These are phyloP conservation scores for Venturia oleaginea DNA, from an alignment of 2,329 filamentous ascomycete species.

Conservation along the genomic window DNA sequence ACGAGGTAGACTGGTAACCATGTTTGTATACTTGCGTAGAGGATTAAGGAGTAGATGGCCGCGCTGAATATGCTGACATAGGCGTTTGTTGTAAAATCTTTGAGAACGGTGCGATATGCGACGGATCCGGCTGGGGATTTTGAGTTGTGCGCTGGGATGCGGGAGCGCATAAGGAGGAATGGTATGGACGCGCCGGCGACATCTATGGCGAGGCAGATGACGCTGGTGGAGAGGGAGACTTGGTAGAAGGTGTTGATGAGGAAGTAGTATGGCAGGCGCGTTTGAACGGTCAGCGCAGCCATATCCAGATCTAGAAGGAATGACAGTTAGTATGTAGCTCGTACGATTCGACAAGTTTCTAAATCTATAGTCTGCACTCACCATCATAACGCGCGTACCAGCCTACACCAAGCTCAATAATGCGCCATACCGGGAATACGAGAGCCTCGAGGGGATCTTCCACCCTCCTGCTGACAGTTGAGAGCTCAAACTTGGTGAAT, in stretches of 20 bases:
- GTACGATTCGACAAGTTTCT: neutral
- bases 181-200: constrained; percentile 60
- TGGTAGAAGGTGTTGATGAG: constrained; percentile 72
- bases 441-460: constrained; percentile 55
- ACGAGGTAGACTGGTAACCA: constrained; percentile 66
- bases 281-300: constrained; percentile 46
- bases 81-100: constrained; percentile 51
- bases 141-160: constrained; percentile 20
- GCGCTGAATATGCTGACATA: constrained; percentile 48
- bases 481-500: constrained; percentile 45
- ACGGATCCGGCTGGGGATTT: constrained; percentile 27
- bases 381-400: constrained; percentile 71
- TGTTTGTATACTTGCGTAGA: constrained; percentile 60
- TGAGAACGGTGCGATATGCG: constrained; percentile 45
- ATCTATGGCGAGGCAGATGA: constrained; percentile 58
- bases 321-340: neutral
- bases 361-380: constrained; percentile 27
- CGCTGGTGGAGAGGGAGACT: constrained; percentile 51
- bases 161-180: constrained; percentile 61
- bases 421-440: constrained; percentile 47
- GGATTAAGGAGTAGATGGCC: constrained; percentile 62
- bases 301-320: constrained; percentile 32
- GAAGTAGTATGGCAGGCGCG: constrained; percentile 66
- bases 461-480: constrained; percentile 53
- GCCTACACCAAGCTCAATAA: constrained; percentile 57